Evolutionary conservation across 148 eudicot species (phyloP), one percentile per base, ranked within the genome.

Genomic region (Chenopodium berlandieri): DNA sequence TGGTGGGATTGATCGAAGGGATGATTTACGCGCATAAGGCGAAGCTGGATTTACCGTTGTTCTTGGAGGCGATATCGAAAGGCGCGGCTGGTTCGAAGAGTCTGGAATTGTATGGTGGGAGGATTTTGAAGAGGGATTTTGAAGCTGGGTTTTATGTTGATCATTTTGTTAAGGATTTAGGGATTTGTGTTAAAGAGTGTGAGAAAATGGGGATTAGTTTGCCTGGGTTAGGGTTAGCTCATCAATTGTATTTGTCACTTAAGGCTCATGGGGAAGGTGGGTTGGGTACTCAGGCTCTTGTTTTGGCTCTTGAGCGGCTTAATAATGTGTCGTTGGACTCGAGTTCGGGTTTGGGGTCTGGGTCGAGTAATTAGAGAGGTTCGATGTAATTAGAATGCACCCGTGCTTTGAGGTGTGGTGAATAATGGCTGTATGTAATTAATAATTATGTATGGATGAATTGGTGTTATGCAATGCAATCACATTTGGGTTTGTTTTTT

Each of bases 111-210:
- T 90, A 97, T 54, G 97, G 97, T 4, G 83, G 65, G 7, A 83
- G 97, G 93, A 94, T 97, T 2, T 31, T 97, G 85, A 86, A 88
- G 17, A 88, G 99, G 88, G 92, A 91, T 86, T 91, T 92, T 14
- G 92, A 88, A 60, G 89, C 99, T 0, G 97, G 98, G 30, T 96
- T 91, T 73, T 97, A 83, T 83, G 95, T 96, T 75, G 90, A 96
- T 71, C 99, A 96, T 85, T 96, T 96, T 66, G 89, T 96, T 1
- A 96, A 96, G 85, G 99, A 96, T 87, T 91, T 96, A 68, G 98
- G 98, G 79, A 96, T 96, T 86, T 96, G 99, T 86, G 79, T 96
- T 81, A 90, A 84, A 80, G 99, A 96, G 79, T 96, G 99, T 87
- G 90, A 96, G 86, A 91, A 82, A 13, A 94, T 96, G 98, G 95